Evolutionary conservation across 192 early-diverging fungal species (phyloP).

Genomic region (Phycomyces blakesleeanus): DNA sequence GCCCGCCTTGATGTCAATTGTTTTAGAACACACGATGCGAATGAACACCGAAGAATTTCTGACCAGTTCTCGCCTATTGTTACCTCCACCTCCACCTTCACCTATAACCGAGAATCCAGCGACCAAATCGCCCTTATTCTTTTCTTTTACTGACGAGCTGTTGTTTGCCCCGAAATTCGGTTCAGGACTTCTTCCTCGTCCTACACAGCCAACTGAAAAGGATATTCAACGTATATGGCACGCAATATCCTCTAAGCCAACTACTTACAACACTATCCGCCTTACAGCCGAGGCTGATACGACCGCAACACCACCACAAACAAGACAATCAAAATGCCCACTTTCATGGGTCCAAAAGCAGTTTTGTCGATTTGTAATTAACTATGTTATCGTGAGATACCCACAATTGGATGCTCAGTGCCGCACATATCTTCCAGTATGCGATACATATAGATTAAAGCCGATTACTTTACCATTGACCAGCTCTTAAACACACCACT

Average conservation of each 20-base stretch:
- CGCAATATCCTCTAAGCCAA: background rate
- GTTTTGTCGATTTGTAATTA: constrained; percentile 13
- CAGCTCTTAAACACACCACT: no score
- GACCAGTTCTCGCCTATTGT: background rate
- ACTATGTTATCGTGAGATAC: constrained; percentile 9
- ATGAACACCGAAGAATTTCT: constrained; percentile 16
- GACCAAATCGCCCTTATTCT: background rate
- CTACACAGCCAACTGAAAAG: background rate
- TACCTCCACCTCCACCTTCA: background rate
- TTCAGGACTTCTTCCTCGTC: background rate
- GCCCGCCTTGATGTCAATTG: constrained; percentile 28
- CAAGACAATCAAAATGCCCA: background rate
- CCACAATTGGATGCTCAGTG: constrained; percentile 12
- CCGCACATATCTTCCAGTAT: constrained; percentile 14
- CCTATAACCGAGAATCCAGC: background rate
- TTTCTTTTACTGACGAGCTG: background rate
- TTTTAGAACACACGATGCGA: constrained; percentile 12
- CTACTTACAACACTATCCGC: background rate
- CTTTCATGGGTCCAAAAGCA: constrained; percentile 11
- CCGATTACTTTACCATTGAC: no score
- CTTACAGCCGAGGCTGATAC: no score
- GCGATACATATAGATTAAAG: constrained; percentile 6
- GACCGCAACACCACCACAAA: background rate
- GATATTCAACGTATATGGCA: background rate
- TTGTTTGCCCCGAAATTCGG: constrained; percentile 1